Percentiles rank a stretch among this genome's conserved stretches.
These are phyloP conservation scores for Mycotypha africana DNA, from an alignment of 371 early-diverging fungal genomes.

Conservation along the genomic window DNA sequence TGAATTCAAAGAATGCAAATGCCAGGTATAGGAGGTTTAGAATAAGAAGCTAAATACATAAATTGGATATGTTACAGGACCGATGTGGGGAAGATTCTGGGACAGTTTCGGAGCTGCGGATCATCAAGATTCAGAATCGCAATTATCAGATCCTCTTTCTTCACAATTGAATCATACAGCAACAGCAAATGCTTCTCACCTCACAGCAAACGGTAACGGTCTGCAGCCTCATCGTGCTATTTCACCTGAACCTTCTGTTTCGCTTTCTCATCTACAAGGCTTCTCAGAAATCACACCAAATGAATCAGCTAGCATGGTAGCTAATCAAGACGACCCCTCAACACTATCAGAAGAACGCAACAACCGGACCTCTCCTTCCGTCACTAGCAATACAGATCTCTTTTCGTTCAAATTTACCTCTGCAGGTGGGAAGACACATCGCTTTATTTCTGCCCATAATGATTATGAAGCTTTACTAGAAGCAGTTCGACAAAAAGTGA, in stretches of 20 bases:
- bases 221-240: slow-evolving; percentile 14
- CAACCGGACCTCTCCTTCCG: slow-evolving; percentile 44
- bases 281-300: slow-evolving; percentile 45
- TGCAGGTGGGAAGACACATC: slow-evolving; percentile 28
- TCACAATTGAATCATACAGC: slow-evolving; percentile 13
- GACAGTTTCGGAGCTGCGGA: slow-evolving; percentile 41
- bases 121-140: slow-evolving; percentile 28
- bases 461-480: slow-evolving; percentile 24
- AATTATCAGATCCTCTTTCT: slow-evolving; percentile 30
- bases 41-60: too few relatives aligned
- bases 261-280: slow-evolving; percentile 26
- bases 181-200: too few relatives aligned
- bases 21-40: too few relatives aligned
- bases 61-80: too few relatives aligned
- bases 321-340: slow-evolving; percentile 33
- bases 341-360: too few relatives aligned
- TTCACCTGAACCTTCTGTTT: slow-evolving; percentile 36
- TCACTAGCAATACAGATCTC: slow-evolving; percentile 20
- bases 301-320: slow-evolving; percentile 46
- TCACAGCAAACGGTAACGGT: background rate
- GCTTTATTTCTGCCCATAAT: slow-evolving; percentile 20
- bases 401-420: slow-evolving; percentile 40
- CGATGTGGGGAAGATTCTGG: slow-evolving; percentile 51
- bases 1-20: background rate
- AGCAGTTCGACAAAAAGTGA: slow-evolving; percentile 31